Conservation (phyloP, 768 basidiomycete species). For the Tylopilus plumbeoviolaceoides region DNA sequence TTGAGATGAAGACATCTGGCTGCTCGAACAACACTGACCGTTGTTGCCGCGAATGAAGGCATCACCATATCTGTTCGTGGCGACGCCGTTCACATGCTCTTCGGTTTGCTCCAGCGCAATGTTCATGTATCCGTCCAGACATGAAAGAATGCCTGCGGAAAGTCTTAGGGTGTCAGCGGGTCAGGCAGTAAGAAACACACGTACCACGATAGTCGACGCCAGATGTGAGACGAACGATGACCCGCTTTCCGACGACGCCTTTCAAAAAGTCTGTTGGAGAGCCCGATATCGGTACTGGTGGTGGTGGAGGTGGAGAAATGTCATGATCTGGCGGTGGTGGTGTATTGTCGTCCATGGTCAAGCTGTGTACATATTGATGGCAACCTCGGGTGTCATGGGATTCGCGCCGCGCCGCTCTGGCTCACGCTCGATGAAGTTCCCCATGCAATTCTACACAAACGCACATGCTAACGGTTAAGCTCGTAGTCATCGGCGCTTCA, state of each 20-base stretch:
- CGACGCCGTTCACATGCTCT: constrained; percentile 85
- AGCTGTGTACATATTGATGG: no score
- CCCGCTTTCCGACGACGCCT: constrained; percentile 93
- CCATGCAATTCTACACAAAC: constrained; percentile 14
- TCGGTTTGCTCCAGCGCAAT: constrained; percentile 97
- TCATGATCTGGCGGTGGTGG: constrained; percentile 39
- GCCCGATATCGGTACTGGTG: constrained; percentile 51
- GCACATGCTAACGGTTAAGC: constrained; percentile 69
- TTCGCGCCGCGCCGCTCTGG: background rate
- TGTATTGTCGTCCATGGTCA: constrained; percentile 4
- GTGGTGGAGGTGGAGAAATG: constrained; percentile 31
- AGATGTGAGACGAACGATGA: constrained; percentile 86
- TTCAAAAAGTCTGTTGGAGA: constrained; percentile 93
- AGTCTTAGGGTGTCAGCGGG: background rate
- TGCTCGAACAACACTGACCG: constrained; percentile 42
- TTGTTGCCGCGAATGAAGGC: constrained; percentile 95
- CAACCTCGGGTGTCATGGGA: no score
- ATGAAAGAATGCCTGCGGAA: constrained; percentile 79
- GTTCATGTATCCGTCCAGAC: constrained; percentile 99
- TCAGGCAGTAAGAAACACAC: constrained; percentile 13
- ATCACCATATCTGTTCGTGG: constrained; percentile 90
- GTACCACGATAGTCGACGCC: constrained; percentile 92
- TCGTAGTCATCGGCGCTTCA: constrained; percentile 77
- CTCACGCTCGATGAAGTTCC: constrained; percentile 9
- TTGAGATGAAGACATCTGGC: background rate